Base-by-base conservation (phyloP, 805 yeast species). In the Candida krabiensis region DNA sequence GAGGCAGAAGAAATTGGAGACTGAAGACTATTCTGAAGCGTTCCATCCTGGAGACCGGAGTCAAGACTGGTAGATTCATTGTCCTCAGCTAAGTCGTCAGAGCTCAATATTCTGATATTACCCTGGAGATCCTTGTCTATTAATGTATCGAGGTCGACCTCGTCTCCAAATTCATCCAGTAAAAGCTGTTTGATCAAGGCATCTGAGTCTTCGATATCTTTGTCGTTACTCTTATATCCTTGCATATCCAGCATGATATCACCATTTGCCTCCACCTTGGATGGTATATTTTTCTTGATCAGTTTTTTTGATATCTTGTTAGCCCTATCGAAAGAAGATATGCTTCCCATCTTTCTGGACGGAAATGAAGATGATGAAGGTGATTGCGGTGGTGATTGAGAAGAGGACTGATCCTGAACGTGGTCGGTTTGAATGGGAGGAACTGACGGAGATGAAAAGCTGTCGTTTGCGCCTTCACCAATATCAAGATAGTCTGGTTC, bases 231-330 rank as follows among this genome's bases (percentile, higher is more conserved):
- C 63, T 90, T 91, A 64, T 93, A 93, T 13, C 99, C 99, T 52
- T 89, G 95, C 82, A 91, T 87, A 64, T 93, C 99, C 30, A 93
- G 66, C 28, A 89, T 76, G 50, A 93, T 71, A 56, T 89, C 96
- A 9, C 99, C 99, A 53, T 87, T 86, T 44, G 83, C 82, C 46
- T 86, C 95, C 25, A 90, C 75, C 49, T 81, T 86, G 19, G 95
- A 82, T 1, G 97, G 96, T 22, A 93, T 89, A 55, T 89, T 86
- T 48, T 79, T 78, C 47, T 76, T 72, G 13, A 77, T 79, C 28
- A 87, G 69, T 55, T 73, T 80, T 48, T 77, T 74, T 19, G 91
- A 78, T 17, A 87, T 66, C 28, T 77, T 77, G 42, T 72, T 70
- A 5, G 86, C 83, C 47, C 77, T 70, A 46, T 79, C 83, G 33